Evolutionary conservation across 257 asterid genomes (phyloP), one percentile per base, ranked within the genome.

Genomic region (Nicotiana noctiflora): DNA sequence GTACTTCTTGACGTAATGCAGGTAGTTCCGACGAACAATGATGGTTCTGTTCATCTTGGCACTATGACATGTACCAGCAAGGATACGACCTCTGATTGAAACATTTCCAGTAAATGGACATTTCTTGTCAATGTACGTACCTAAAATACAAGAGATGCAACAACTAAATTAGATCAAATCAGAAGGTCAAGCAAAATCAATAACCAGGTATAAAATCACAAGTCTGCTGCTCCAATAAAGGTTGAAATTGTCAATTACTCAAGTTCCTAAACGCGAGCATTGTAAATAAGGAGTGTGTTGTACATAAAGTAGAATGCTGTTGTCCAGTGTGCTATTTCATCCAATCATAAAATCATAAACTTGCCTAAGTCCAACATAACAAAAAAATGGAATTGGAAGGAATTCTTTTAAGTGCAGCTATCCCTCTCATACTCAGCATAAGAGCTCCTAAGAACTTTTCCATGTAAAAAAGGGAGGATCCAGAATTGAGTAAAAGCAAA

Each of bases 1-100:
- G 83, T 93, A 93, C 63, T 93, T 93, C 88, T 89, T 90, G 51
- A 93, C 94, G 87, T 89, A 93, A 60, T 91, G 98, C 64, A 93
- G 87, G 85, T 93, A 93, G 85, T 90, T 90, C 1, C 95, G 85
- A 19, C 98, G 85, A 51, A 93, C 97, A 61, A 91, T 87, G 76
- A 93, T 91, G 11, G 98, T 93, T 32, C 95, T 85, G 57, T 88
- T 64, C 98, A 93, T 93, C 90, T 93, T 93, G 27, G 98, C 98
- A 86, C 98, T 93, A 84, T 93, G 97, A 84, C 98, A 93, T 32
- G 93, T 93, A 12, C 98, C 98, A 37, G 96, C 88, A 84, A 93
- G 85, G 55, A 93, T 93, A 34, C 96, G 97, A 1, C 97, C 98
- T 81, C 98, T 86, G 84, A 93, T 90, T n/a, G 98, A 93, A 12